Conservation (phyloP, 306 rosid genomes). For the Cajanus cajan region DNA sequence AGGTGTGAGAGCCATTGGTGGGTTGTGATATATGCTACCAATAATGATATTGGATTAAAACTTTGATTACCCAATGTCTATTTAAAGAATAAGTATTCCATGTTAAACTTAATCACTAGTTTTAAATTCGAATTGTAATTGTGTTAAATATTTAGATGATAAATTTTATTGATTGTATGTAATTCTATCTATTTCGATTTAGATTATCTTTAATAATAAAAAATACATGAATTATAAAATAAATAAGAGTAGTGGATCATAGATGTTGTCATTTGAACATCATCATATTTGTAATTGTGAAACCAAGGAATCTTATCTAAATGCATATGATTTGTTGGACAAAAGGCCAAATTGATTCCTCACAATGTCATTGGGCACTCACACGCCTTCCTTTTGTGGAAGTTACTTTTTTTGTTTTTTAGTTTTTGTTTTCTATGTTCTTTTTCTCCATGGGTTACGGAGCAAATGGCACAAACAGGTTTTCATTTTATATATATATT, state of each 20-base stretch:
- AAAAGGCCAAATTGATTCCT: constrained; percentile 4
- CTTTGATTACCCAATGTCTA: constrained; percentile 5
- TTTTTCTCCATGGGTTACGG: constrained; percentile 34
- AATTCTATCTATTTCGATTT: no score
- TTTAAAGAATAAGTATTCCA: neutral
- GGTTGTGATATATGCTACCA: neutral
- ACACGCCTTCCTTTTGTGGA: constrained; percentile 6
- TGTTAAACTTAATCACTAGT: no score
- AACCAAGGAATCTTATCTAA: constrained; percentile 35
- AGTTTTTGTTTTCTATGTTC: neutral
- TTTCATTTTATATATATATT: neutral
- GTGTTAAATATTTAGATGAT: no score
- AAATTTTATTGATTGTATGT: no score
- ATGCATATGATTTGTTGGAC: constrained; percentile 28
- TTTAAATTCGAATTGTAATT: no score
- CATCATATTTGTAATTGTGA: neutral
- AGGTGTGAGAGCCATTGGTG: neutral
- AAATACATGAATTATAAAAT: no score
- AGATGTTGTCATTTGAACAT: constrained; percentile 32
- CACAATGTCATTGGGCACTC: neutral
- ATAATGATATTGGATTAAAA: neutral
- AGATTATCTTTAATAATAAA: no score
- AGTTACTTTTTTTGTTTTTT: neutral
- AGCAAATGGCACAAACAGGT: constrained; percentile 24
- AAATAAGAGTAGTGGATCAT: no score